Evolutionary conservation across 2,329 filamentous ascomycete species (phyloP).

Genomic region (Xylaria multiplex): DNA sequence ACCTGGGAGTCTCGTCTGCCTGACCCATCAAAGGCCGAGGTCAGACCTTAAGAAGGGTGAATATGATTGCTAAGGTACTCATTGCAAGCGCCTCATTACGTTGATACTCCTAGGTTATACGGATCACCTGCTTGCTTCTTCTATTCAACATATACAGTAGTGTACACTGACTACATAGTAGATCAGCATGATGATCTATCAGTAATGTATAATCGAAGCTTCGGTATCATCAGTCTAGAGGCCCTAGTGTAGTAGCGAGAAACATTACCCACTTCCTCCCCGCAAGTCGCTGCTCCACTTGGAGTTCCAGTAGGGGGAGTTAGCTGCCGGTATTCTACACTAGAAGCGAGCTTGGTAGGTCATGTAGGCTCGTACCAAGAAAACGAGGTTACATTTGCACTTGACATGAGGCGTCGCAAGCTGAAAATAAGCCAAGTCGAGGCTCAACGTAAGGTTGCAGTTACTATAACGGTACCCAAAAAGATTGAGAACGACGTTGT

Average conservation of each 20-base stretch:
- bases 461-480: background rate
- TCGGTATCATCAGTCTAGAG: background rate
- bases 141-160: background rate
- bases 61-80: background rate
- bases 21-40: background rate
- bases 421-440: slow-evolving; percentile 25
- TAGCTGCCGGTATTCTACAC: too few species aligned
- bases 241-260: background rate
- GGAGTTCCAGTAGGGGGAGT: too few species aligned
- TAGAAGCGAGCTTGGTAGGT: background rate
- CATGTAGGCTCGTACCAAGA: slow-evolving; percentile 5
- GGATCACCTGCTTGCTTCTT: too few species aligned
- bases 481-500: background rate
- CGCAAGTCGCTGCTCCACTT: background rate
- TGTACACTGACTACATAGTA: background rate
- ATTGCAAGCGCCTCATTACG: background rate
- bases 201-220: too few species aligned
- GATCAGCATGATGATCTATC: too few species aligned
- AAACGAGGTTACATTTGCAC: slow-evolving; percentile 34
- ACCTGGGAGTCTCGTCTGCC: too few species aligned
- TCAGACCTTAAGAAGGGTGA: background rate
- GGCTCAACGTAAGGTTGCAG: slow-evolving; percentile 37
- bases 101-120: background rate
- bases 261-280: slow-evolving; percentile 7
- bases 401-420: slow-evolving; percentile 23